These are phyloP conservation scores for Populus euphratica DNA, from an alignment of 345 rosid species.

Conservation along the genomic window DNA sequence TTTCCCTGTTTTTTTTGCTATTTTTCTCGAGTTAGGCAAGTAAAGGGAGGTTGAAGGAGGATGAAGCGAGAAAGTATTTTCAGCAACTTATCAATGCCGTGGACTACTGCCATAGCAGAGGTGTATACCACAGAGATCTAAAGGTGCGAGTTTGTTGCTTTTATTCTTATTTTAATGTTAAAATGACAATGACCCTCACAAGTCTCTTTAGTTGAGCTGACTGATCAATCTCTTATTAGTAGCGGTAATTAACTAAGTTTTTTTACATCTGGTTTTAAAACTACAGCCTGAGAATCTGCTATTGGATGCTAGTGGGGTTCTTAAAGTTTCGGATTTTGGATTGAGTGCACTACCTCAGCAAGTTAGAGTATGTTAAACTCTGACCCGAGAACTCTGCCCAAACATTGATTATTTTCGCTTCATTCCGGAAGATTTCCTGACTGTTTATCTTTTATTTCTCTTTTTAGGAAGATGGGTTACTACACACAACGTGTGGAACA, in stretches of 20 bases:
- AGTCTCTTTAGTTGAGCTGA: background rate
- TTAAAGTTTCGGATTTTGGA: slow-evolving; percentile 97
- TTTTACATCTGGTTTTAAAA: slow-evolving; percentile 15
- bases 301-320: slow-evolving; percentile 75
- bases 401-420: background rate
- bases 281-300: slow-evolving; percentile 93
- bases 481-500: slow-evolving; percentile 97
- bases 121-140: slow-evolving; percentile 90
- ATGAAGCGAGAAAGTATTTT: slow-evolving; percentile 87
- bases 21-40: slow-evolving; percentile 53
- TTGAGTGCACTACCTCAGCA: slow-evolving; percentile 98
- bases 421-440: slow-evolving; percentile 1
- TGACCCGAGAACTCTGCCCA: background rate
- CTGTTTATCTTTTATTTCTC: slow-evolving; percentile 15
- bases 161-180: background rate
- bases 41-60: slow-evolving; percentile 90
- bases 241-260: background rate
- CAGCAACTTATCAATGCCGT: slow-evolving; percentile 97
- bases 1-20: slow-evolving; percentile 7
- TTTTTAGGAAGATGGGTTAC: slow-evolving; percentile 88
- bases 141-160: slow-evolving; percentile 48
- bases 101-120: slow-evolving; percentile 94
- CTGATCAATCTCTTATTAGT: background rate
- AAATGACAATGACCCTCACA: background rate
- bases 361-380: slow-evolving; percentile 71